Evolutionary conservation across 768 basidiomycete genomes (phyloP), one percentile per base, ranked within the genome.

Genomic region (Naganishia antarctica): DNA sequence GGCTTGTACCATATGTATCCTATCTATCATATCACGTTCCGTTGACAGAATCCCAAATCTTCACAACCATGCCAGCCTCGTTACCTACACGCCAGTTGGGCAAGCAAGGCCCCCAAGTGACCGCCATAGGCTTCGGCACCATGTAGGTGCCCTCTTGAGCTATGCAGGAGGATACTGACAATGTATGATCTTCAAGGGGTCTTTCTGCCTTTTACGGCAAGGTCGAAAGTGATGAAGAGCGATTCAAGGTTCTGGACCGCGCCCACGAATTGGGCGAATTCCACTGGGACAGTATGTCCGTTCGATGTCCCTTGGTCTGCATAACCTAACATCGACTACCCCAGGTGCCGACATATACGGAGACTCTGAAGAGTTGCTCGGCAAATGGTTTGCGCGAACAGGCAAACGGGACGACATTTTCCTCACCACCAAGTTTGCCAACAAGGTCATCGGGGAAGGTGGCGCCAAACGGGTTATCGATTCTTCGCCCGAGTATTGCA

Each of bases 191-290:
- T 41, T 25, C 16, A 23, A 66, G 60, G 65, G 68, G 68, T 41
- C 50, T 69, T 13, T 49, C 46, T 5, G 61, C 62, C 3, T 63
- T 64, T 40, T 70, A 66, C 62, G 84, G 85, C n/a, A 63, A 71
- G 1, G 70, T 73, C 0, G 76, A 76, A 15, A 64, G 79, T 3
- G 85, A 87, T 64, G 84, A 86, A 67, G 84, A 86, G 59, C 79
- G 84, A 1, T 81, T 87, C 69, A 82, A 83, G 81, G 84, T 84
- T 40, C 73, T 83, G 1, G 81, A 82, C 61, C 73, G 79, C 12
- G 81, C 81, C 0, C 72, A 79, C 40, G 79, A 79, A 34, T 64
- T 73, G 3, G 82, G 82, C 0, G 80, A 79, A 68, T 81, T 79
- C 2, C 78, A 79, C 71, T 83, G 82, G 82, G 83, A 84, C 66